Base-by-base conservation (phyloP, 129 eudicot species). In the Lonicera japonica region DNA sequence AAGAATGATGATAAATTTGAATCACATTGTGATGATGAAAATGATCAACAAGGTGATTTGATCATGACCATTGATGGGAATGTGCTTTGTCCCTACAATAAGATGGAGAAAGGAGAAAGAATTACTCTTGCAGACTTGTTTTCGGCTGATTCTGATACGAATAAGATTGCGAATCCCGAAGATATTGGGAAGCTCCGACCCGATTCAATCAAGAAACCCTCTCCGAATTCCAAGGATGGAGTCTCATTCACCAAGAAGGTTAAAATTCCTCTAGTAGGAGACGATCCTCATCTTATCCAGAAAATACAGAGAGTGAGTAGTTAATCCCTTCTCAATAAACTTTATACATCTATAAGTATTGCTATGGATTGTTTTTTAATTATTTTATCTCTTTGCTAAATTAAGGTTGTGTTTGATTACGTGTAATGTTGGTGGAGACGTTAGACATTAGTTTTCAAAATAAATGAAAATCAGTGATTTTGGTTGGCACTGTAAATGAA, bases 121-220 rank as follows among this genome's bases (percentile, higher is more conserved):
- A 74, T 71, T 58, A 87, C 95, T 8, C 88, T 87, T 11, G 95
- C 95, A 39, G 95, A 87, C 43, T 67, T 87, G 60, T 78, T 87
- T 71, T 70, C 58, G 25, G 88, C 85, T 45, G 86, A 87, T 61
- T 76, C 81, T 34, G 82, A 75, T 29, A 67, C 51, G 39, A 45
- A 81, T 16, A 64, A 41, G 16, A 52, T 66, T 68, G 38, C 10
- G 34, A 24, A 62, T 40, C 54, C 67, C 50, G 73, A 56, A 58
- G 53, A 68, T 39, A n/a, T n/a, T n/a, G 66, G 19, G 54, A 68
- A 76, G 43, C 59, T 71, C 50, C 60, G 40, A 22, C 19, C 52
- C 11, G 55, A 14, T 1, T n/a, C 55, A 20, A n/a, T 50, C 21
- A 50, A 50, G 21, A 50, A 50, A 17, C 24, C 8, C 8, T 14